Conservation (phyloP, 306 rosid genomes). For the Medicago ruthenica region DNA sequence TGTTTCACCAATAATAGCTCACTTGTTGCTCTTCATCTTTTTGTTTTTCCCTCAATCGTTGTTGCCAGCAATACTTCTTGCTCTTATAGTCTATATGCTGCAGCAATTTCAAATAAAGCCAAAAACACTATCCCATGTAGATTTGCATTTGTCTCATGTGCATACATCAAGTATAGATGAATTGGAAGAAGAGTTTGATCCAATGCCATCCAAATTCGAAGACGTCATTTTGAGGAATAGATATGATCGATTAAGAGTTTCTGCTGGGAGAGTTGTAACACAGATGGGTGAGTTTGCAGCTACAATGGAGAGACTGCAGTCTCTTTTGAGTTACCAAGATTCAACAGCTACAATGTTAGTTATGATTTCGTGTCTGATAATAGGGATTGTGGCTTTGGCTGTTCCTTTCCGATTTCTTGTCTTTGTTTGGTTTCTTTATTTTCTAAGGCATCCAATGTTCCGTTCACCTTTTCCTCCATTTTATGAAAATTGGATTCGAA, state of each 20-base stretch:
- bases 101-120: constrained; percentile 40
- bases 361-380: constrained; percentile 42
- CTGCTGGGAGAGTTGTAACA: constrained; percentile 38
- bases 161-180: constrained; percentile 45
- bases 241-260: constrained; percentile 46
- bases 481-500: constrained; percentile 46
- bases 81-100: background rate
- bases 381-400: constrained; percentile 36
- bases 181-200: constrained; percentile 64
- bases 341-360: constrained; percentile 45
- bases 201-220: constrained; percentile 47
- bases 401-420: constrained; percentile 26
- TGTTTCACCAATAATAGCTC: background rate
- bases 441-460: constrained; percentile 42
- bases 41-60: constrained; percentile 27
- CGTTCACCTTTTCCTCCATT: constrained; percentile 44
- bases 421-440: constrained; percentile 4
- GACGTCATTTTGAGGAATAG: constrained; percentile 38
- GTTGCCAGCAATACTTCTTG: constrained; percentile 25
- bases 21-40: background rate
- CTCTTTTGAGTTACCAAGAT: constrained; percentile 54
- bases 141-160: constrained; percentile 47
- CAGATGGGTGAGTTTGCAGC: constrained; percentile 45
- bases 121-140: constrained; percentile 38
- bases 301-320: constrained; percentile 41